Base-by-base conservation (phyloP, 2,329 filamentous ascomycete species). In the Penicillium palitans region DNA sequence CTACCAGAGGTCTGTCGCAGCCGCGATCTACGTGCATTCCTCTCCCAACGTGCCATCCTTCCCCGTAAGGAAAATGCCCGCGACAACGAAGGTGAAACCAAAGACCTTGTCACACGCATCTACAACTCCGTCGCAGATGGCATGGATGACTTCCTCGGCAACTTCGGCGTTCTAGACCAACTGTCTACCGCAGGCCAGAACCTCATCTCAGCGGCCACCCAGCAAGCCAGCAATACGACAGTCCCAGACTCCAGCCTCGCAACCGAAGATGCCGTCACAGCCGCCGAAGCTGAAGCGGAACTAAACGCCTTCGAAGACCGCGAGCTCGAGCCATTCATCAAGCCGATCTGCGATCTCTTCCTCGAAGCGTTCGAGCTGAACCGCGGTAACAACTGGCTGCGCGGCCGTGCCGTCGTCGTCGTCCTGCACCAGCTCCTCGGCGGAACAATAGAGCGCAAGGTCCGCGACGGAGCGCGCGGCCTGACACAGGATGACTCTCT, bases 121-220 rank as follows among this genome's bases (percentile, higher is more conserved):
- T 99, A 98, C 77, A 96, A 96, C 72, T 98, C 93, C 0, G 93
- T 99, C 24, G 90, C 93, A 0, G 95, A 99, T 71, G 95, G 96
- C 35, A 96, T 99, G 89, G 95, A 99, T 72, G 95, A 99, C 67
- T 96, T 99, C 55, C 80, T 99, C 4, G 95, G 95, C 56, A 98
- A 96, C 71, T 93, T 98, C 44, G 91, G 95, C 1, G 93, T 97
- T 0, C 83, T 99, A 31, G 95, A 99, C 68, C 95, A 98, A 72
- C 84, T 99, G 7, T 96, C 93, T 0, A 84, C 92, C 2, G 93
- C 95, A 7, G 93, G 93, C 0, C 93, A 98, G 72, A 97, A 93
- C 68, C 83, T 98, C 50, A 80, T 80, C 17, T 78, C 77, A 8
- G 78, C 78, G 8, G 77, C 84, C 6, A 86, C 61, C 63, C 74